phyloP scores from a whole-genome alignment of 768 basidiomycete genomes.

The Dioszegia aurantiaca region DNA sequence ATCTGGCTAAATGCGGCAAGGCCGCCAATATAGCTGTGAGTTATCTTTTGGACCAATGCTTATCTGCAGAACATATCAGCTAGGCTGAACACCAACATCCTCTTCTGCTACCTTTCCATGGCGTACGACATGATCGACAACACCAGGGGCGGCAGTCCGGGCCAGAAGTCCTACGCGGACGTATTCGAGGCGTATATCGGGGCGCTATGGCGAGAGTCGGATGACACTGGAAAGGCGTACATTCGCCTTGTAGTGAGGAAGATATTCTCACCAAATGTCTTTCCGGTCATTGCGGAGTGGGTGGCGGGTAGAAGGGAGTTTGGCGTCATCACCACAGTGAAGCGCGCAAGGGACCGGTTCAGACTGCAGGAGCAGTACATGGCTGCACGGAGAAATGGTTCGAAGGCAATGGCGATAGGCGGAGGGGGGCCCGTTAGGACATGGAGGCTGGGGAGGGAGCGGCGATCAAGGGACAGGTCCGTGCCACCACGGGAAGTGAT shows the following conservation, averaged over 20 bases:
- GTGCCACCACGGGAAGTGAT: neutral
- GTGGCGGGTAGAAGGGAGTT: neutral
- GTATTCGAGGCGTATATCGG: slow-evolving; percentile 16
- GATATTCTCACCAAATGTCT: slow-evolving; percentile 9
- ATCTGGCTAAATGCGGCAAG: neutral
- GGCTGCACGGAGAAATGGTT: neutral
- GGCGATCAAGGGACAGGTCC: neutral
- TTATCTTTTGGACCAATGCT: neutral
- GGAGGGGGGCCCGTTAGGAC: neutral
- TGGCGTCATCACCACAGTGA: neutral
- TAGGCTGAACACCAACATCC: slow-evolving; percentile 1
- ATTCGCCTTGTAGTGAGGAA: neutral
- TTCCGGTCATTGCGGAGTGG: slow-evolving; percentile 10
- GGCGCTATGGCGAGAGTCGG: slow-evolving; percentile 7
- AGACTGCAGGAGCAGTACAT: neutral
- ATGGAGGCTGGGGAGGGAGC: neutral
- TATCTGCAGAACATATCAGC: neutral
- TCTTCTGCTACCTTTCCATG: slow-evolving; percentile 10
- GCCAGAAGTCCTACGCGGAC: slow-evolving; percentile 7
- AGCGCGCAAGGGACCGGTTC: neutral
- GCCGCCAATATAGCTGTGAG: neutral
- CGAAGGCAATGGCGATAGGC: neutral
- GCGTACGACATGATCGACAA: slow-evolving; percentile 2
- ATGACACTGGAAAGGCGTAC: slow-evolving; percentile 3
- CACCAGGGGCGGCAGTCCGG: neutral